A percentile compares a stretch with the other conserved stretches of the same genome.
These are phyloP conservation scores for Ceratocystiopsis brevicomis DNA, from an alignment of 2,329 filamentous ascomycete species.

Conservation along the genomic window DNA sequence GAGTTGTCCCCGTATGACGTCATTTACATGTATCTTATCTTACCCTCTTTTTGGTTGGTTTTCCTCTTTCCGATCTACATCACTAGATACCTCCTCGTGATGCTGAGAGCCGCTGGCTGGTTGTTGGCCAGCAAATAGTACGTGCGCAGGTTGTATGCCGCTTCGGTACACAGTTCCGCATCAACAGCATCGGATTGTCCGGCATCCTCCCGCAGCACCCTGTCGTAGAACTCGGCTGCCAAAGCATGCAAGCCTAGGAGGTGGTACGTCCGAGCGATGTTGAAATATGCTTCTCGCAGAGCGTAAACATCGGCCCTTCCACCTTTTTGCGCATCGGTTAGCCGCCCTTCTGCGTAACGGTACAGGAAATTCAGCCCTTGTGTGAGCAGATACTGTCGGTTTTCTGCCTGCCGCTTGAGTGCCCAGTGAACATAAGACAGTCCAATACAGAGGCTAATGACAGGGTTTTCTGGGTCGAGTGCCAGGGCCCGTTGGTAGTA, in stretches of 20 bases:
- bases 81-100: too few relatives aligned
- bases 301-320: conserved; percentile 14
- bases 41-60: too few relatives aligned
- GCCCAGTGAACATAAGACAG: conserved; percentile 76
- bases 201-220: conserved; percentile 23
- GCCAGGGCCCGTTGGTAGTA: conserved; percentile 70
- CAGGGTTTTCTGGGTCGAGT: conserved; percentile 55
- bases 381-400: conserved; percentile 69
- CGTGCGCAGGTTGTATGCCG: conserved; percentile 54
- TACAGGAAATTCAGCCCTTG: conserved; percentile 72
- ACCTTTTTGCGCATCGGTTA: conserved; percentile 9
- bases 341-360: conserved; percentile 47
- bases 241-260: conserved; percentile 53
- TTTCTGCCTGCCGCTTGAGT: conserved; percentile 75
- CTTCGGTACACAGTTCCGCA: conserved; percentile 43
- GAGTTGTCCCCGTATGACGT: too few relatives aligned
- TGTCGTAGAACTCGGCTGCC: conserved; percentile 50
- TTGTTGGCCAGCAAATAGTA: conserved; percentile 49
- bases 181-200: not conserved
- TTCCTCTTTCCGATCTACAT: too few relatives aligned
- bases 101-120: conserved; percentile 27
- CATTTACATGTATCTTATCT: too few relatives aligned
- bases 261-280: conserved; percentile 60
- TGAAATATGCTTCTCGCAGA: conserved; percentile 63
- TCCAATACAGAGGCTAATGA: conserved; percentile 64